Base-by-base conservation (phyloP, 305 asterid species). In the Euphrasia arctica region DNA sequence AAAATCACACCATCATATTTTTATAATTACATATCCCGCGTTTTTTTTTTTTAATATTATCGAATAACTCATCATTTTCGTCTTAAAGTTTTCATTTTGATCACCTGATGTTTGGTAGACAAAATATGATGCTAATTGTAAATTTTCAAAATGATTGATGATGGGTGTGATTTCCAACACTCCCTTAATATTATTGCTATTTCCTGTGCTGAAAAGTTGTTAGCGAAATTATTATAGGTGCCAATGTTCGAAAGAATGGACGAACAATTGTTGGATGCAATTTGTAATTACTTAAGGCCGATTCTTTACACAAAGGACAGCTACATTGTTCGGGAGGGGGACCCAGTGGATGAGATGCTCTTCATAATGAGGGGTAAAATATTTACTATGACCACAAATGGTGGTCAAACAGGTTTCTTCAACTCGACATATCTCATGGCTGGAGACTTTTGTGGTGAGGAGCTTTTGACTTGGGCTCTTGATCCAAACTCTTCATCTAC, bases 231-330 rank as follows among this genome's bases (percentile, higher is more conserved):
- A 9, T 58, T n/a, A 4, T 54, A 83, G 90, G 89, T 83, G 59
- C 89, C 86, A 13, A 69, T 83, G 74, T 83, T 83, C 54, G 89
- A 83, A 78, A 83, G 80, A 74, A 83, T 83, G 89, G 86, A 80
- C 1, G 86, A 80, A 43, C 86, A 74, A 36, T 82, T 83, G 42
- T 41, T 83, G 58, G 86, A 80, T 49, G 89, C 86, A 3, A 58
- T 80, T 75, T 78, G 81, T 1, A 83, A 80, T 73, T 72, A 83
- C 27, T 79, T 80, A 27, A 83, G 78, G 67, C 83, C 86, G 3
- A 84, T 69, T 29, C 85, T 80, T 22, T 77, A 81, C 82, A 83
- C 84, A 0, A 82, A 83, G 13, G 76, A 77, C 48, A 83, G 87
- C 67, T 83, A 68, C 83, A 79, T 83, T 11, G 78, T 83, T 22